Conservation (phyloP, 305 asterid genomes). For the Fraxinus greggii region DNA sequence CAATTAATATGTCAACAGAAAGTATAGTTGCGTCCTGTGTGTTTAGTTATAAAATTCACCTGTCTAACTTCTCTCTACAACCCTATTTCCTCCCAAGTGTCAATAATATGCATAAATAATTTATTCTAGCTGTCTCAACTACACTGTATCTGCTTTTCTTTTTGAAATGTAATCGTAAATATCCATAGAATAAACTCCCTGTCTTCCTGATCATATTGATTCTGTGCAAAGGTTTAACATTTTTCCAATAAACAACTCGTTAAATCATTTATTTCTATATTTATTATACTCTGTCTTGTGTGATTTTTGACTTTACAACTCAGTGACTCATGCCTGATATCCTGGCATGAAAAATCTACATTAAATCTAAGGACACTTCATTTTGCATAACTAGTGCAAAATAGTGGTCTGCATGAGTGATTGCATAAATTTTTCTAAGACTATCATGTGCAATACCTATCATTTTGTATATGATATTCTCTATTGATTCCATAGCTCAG, state of each 20-base stretch:
- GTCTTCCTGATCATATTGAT: background rate
- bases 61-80: background rate
- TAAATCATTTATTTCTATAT: background rate
- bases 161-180: background rate
- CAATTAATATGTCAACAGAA: background rate
- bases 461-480: slow-evolving; percentile 36
- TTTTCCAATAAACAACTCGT: background rate
- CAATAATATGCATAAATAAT: background rate
- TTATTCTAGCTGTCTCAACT: background rate
- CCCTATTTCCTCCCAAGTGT: background rate
- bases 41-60: background rate
- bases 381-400: slow-evolving; percentile 18
- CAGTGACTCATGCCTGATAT: background rate
- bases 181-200: background rate
- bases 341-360: slow-evolving; percentile 5
- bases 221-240: background rate
- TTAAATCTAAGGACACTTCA: background rate
- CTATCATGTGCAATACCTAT: slow-evolving; percentile 17
- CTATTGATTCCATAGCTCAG: slow-evolving; percentile 89
- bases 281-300: background rate
- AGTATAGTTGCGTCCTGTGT: background rate
- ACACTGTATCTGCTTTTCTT: background rate
- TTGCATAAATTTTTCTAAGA: background rate
- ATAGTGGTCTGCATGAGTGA: background rate
- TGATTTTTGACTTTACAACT: background rate